Percentiles rank a stretch among this genome's conserved stretches.
These are phyloP conservation scores for Eutypa lata DNA, from an alignment of 2,329 filamentous ascomycete species.

Conservation along the genomic window DNA sequence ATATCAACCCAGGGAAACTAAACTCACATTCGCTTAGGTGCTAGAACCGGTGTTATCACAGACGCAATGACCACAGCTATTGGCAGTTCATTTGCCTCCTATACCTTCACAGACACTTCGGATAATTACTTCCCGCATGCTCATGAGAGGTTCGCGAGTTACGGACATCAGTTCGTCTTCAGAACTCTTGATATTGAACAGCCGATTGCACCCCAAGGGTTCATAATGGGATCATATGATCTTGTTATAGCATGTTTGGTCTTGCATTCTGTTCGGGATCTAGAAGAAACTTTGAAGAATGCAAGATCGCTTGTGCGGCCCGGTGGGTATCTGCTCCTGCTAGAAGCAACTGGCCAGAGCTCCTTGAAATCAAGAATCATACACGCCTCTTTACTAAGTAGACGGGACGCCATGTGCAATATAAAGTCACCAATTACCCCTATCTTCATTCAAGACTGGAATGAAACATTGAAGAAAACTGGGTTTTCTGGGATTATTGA, in stretches of 20 bases:
- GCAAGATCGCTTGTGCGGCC: background rate
- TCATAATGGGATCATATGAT: background rate
- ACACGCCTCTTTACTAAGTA: too few species aligned
- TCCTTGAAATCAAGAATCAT: background rate
- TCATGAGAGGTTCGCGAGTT: background rate
- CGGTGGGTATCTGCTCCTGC: background rate
- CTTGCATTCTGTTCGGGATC: background rate
- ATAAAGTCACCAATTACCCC: too few species aligned
- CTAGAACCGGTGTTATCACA: background rate
- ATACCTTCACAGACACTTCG: background rate
- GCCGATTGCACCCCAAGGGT: background rate
- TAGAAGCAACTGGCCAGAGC: background rate
- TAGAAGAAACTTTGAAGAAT: background rate
- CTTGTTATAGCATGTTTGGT: background rate
- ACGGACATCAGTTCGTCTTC: background rate
- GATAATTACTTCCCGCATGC: background rate
- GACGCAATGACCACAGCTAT: background rate
- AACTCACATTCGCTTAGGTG: background rate
- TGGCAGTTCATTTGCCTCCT: background rate
- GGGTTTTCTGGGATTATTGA: background rate
- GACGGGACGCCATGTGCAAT: background rate
- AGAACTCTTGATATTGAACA: background rate
- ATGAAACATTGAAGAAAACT: background rate
- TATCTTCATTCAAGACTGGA: background rate
- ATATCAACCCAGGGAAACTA: background rate